These are phyloP conservation scores for Neurospora sp. DNA, from an alignment of 495 filamentous ascomycete species.

Conservation along the genomic window DNA sequence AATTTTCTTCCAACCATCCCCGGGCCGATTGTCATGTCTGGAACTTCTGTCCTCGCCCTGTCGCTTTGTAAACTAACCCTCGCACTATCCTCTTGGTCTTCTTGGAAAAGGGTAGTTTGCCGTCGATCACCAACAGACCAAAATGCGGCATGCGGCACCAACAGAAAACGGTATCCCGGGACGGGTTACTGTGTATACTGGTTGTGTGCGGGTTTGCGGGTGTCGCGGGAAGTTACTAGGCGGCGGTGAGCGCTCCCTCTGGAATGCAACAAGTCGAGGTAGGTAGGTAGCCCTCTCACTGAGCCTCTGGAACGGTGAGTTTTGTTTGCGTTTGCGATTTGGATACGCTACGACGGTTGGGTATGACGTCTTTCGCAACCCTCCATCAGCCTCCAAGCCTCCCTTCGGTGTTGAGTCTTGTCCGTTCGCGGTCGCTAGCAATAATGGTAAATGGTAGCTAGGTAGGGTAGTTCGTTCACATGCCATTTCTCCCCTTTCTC, in stretches of 20 bases:
- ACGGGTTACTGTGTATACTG: neutral
- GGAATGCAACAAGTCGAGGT: neutral
- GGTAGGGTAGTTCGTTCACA: neutral
- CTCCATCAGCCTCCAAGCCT: neutral
- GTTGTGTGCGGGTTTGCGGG: neutral
- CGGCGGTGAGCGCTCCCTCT: neutral
- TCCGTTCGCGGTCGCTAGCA: neutral
- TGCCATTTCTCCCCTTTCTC: neutral
- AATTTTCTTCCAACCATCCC: neutral
- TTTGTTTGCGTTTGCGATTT: neutral
- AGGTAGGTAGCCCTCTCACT: neutral
- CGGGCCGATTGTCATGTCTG: neutral
- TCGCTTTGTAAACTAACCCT: neutral
- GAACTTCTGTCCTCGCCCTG: neutral
- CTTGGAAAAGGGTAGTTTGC: neutral
- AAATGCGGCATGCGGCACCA: neutral
- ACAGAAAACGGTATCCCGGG: neutral
- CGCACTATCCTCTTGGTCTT: neutral
- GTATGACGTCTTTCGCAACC: neutral
- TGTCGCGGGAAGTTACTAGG: neutral
- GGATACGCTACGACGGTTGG: neutral
- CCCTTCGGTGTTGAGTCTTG: neutral
- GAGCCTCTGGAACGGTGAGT: neutral
- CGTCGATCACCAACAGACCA: neutral
- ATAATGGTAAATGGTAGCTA: too few relatives aligned